A percentile compares a stretch with the other conserved stretches of the same genome.
Evolutionary conservation across 805 yeast species (phyloP).

Genomic region (Nakazawaea laoshanensis): DNA sequence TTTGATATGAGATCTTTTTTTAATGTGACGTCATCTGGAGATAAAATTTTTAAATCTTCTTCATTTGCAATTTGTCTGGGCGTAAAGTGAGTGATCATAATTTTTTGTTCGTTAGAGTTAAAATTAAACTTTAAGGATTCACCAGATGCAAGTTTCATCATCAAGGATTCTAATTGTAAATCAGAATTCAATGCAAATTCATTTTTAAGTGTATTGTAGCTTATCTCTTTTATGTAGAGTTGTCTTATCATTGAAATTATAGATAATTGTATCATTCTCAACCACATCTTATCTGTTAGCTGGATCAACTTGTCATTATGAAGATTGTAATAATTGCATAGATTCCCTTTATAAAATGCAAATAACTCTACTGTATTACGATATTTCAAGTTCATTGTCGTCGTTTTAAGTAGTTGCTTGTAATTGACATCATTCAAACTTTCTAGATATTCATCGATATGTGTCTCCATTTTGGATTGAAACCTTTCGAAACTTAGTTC

Average conservation of each 20-base stretch:
- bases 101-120: background rate
- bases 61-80: background rate
- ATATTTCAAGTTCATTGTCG: slow-evolving; percentile 2
- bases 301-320: background rate
- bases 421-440: slow-evolving; percentile 6
- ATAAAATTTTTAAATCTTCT: background rate
- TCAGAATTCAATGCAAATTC: background rate
- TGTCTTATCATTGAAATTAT: slow-evolving; percentile 1
- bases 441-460: too few species aligned
- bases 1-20: too few species aligned
- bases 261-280: slow-evolving; percentile 8
- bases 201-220: background rate
- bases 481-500: too few species aligned
- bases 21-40: background rate
- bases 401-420: slow-evolving; percentile 11
- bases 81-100: background rate
- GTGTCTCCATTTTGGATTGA: too few species aligned
- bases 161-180: slow-evolving; percentile 2
- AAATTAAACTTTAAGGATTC: background rate
- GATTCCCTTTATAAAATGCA: slow-evolving; percentile 14
- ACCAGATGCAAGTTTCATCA: background rate
- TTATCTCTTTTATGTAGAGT: background rate
- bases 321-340: background rate
- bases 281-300: background rate
- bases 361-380: slow-evolving; percentile 16